Evolutionary conservation across 306 rosid species (phyloP).

Genomic region (Citrullus colocynthis): DNA sequence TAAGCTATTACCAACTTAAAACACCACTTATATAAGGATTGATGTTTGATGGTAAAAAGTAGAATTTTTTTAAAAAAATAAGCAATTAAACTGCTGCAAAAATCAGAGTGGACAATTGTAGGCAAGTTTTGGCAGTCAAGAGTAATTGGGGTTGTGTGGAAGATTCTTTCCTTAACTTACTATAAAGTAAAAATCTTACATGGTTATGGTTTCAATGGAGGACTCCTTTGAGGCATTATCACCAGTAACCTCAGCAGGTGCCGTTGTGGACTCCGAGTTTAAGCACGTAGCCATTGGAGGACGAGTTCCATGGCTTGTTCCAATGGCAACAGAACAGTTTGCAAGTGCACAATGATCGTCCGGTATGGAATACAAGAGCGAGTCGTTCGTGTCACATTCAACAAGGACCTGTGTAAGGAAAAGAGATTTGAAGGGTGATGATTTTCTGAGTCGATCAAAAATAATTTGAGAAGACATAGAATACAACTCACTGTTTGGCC

Average conservation of each 20-base stretch:
- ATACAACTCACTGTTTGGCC: slow-evolving; percentile 31
- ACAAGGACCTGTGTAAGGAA: slow-evolving; percentile 29
- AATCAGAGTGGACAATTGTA: background rate
- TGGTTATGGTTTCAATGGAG: slow-evolving; percentile 33
- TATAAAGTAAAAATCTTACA: slow-evolving; percentile 39
- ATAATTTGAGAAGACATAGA: background rate
- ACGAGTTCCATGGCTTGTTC: slow-evolving; percentile 29
- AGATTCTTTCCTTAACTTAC: background rate
- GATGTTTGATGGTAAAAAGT: background rate
- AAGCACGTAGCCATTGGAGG: no score
- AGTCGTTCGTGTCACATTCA: slow-evolving; percentile 46
- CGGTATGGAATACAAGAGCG: no score
- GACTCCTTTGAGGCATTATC: slow-evolving; percentile 31
- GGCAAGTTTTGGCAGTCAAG: no score
- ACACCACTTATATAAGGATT: background rate
- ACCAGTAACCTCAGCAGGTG: slow-evolving; percentile 22
- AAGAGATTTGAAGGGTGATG: background rate
- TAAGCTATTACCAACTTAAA: background rate
- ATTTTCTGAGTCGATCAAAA: background rate
- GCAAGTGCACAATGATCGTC: slow-evolving; percentile 22
- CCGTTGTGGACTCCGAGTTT: slow-evolving; percentile 25
- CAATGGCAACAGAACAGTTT: slow-evolving; percentile 32
- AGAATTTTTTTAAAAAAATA: background rate
- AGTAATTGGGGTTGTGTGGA: no score
- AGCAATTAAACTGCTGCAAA: background rate